These are phyloP conservation scores for Luffa aegyptiaca DNA, from an alignment of 306 rosid genomes.

Conservation along the genomic window DNA sequence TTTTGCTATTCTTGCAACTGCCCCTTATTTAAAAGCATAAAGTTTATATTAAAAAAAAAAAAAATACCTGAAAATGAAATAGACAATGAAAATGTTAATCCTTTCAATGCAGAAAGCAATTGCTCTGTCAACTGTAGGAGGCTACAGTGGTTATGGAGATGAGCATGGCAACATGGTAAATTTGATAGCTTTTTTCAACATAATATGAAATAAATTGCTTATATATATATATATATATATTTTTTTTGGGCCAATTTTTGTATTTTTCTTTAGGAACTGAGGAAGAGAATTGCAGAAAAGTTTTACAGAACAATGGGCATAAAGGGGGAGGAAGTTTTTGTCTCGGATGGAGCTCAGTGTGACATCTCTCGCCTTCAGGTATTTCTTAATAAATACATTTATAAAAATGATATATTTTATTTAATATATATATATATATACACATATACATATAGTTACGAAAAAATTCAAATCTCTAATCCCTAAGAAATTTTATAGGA, in stretches of 20 bases:
- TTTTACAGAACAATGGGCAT: slow-evolving; percentile 30
- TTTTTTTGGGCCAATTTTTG: background rate
- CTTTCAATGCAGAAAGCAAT: slow-evolving; percentile 30
- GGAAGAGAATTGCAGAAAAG: slow-evolving; percentile 38
- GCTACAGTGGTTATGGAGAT: slow-evolving; percentile 59
- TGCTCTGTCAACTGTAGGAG: slow-evolving; percentile 38
- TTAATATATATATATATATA: too few relatives aligned
- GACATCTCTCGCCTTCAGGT: slow-evolving; percentile 63
- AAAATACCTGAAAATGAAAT: too few relatives aligned
- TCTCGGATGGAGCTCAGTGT: slow-evolving; percentile 64
- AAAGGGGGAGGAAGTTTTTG: slow-evolving; percentile 37
- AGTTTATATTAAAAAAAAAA: too few relatives aligned
- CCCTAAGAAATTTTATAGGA: too few relatives aligned
- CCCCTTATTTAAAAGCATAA: background rate
- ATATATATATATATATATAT: background rate
- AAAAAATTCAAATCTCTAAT: too few relatives aligned
- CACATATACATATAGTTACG: too few relatives aligned
- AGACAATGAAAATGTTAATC: background rate
- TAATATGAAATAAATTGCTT: background rate
- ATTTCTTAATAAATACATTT: background rate
- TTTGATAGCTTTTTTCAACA: background rate
- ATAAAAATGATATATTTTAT: background rate
- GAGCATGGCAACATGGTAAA: slow-evolving; percentile 61
- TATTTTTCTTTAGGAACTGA: slow-evolving; percentile 23
- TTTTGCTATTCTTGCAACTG: too few relatives aligned